Conservation (phyloP, 2,329 filamentous ascomycete genomes). For the Exophiala oligosperma region DNA sequence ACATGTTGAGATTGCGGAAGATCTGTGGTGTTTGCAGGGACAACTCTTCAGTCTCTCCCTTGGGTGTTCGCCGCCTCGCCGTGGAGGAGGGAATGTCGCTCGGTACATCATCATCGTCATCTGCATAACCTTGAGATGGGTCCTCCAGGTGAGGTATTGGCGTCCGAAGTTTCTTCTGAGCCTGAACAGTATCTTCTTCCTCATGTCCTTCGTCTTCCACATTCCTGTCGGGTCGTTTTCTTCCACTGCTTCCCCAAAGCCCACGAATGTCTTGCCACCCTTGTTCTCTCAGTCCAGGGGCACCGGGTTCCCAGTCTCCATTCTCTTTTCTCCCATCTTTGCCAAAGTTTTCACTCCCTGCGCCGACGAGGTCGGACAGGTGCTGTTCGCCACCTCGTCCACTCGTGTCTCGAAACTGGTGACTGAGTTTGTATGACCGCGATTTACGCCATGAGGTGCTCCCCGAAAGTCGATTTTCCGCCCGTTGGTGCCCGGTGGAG, state of each 20-base stretch:
- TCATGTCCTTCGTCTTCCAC: background rate
- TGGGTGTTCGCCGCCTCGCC: background rate
- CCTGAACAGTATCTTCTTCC: conserved; percentile 13
- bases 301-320: conserved; percentile 52
- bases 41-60: conserved; percentile 11
- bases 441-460: conserved; percentile 71
- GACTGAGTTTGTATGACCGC: conserved; percentile 66
- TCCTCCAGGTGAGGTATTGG: background rate
- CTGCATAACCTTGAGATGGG: background rate
- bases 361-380: conserved; percentile 65
- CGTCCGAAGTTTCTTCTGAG: background rate
- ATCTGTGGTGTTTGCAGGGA: conserved; percentile 46
- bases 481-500: conserved; percentile 75
- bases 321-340: conserved; percentile 53
- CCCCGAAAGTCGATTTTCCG: conserved; percentile 64
- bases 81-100: background rate
- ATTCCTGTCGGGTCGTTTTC: conserved; percentile 36
- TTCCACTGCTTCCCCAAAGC: conserved; percentile 49
- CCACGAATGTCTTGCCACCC: conserved; percentile 45
- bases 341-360: conserved; percentile 59
- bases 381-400: conserved; percentile 59
- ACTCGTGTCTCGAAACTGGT: conserved; percentile 64
- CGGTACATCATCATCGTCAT: too few relatives aligned
- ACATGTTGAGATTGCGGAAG: conserved; percentile 72
- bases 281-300: conserved; percentile 33